Conservation (phyloP, 257 asterid species). For the Solanum raphanifolium region DNA sequence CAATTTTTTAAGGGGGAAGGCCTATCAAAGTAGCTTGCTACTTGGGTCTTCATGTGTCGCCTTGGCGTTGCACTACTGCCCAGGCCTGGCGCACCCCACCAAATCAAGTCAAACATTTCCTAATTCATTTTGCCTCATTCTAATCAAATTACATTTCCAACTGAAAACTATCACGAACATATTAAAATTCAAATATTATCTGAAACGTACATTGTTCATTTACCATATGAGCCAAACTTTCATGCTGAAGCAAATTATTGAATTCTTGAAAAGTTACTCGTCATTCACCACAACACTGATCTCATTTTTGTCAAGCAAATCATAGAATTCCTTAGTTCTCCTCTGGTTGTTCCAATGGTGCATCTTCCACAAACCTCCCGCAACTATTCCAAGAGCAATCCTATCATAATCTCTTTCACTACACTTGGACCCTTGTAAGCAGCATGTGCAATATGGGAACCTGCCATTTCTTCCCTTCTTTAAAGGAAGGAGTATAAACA, state of each 20-base stretch:
- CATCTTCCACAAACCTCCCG: constrained; percentile 64
- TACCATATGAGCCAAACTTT: neutral
- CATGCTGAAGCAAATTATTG: neutral
- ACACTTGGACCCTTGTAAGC: constrained; percentile 53
- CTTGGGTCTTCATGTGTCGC: neutral
- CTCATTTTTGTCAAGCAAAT: constrained; percentile 35
- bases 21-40: neutral
- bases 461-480: constrained; percentile 16
- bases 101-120: neutral
- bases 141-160: too few species aligned
- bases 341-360: constrained; percentile 64
- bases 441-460: constrained; percentile 23
- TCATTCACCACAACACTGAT: neutral
- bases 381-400: constrained; percentile 35
- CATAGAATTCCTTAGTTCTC: constrained; percentile 38
- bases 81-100: neutral
- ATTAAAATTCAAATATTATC: too few species aligned
- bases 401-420: constrained; percentile 46
- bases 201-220: too few species aligned
- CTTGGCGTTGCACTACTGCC: neutral
- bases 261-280: neutral
- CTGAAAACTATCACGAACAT: too few species aligned
- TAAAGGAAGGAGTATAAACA: neutral
- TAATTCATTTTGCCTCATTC: too few species aligned
- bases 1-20: neutral